Evolutionary conservation across 2,329 filamentous ascomycete genomes (phyloP), one percentile per base, ranked within the genome.

Genomic region (Bipolaris sorokiniana): DNA sequence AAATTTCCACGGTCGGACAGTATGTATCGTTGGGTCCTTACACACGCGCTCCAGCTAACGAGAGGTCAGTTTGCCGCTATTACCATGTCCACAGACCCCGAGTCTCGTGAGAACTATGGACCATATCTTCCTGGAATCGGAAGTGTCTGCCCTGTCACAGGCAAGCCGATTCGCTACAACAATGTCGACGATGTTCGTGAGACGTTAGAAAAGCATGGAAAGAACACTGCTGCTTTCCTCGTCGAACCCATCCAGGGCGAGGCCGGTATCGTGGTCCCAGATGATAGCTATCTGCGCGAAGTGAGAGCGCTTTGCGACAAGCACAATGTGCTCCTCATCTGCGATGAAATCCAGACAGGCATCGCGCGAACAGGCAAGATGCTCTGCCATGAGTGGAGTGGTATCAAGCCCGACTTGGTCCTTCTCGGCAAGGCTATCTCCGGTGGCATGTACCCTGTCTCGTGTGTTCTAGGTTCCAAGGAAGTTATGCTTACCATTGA

Each of bases 371-470:
- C 95, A 16, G 95, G 95, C 51, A 91, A 90, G 73, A 90, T 99
- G 82, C 87, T 99, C 52, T 97, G 92, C 83, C 90, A 91, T 72
- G 88, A 99, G 79, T 98, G 95, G 93, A 89, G 91, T 54, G 90
- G 89, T 67, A 92, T 99, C 82, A 96, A 94, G 82, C 95, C 94
- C 37, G 95, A 99, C 76, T 85, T 99, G 72, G 90, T 99, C 22
- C 89, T 96, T 46, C 87, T 99, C 33, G 95, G 95, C 73, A 99
- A 99, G 82, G 95, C 95, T 67, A 97, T 99, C 76, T 97, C 92
- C 33, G 95, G 95, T 63, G 95, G 95, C 77, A 95, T 98, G 90
- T 99, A 99, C 80, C 95, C 95, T n/a, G 95, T 99, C 56, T 97
- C 92, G 60, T 92, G 89, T 70, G 93, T 99, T 47, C 84, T 99